Conservation (phyloP, 257 asterid genomes). For the Fraxinus pennsylvanica region DNA sequence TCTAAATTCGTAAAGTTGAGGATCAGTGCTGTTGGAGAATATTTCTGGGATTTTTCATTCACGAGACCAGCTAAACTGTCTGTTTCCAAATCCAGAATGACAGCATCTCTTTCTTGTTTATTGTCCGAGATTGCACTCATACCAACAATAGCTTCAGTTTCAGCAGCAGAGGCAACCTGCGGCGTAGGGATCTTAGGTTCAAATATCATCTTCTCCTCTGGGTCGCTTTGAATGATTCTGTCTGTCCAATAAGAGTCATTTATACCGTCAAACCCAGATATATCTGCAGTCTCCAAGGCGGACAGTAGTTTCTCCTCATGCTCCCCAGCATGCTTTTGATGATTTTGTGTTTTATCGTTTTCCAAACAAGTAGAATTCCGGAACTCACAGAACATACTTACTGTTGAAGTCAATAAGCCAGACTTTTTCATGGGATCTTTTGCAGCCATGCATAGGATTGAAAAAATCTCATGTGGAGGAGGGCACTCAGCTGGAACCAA, state of each 20-base stretch:
- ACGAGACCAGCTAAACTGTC: conserved; percentile 18
- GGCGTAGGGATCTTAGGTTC: conserved; percentile 27
- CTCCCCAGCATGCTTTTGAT: conserved; percentile 21
- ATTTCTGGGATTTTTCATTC: conserved; percentile 34
- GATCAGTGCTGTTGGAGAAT: conserved; percentile 55
- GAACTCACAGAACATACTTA: conserved; percentile 46
- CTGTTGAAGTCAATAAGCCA: conserved; percentile 28
- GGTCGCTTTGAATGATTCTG: conserved; percentile 43
- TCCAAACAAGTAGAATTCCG: conserved; percentile 45
- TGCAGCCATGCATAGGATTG: conserved; percentile 52
- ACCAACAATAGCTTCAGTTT: conserved; percentile 25
- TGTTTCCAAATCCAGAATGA: conserved; percentile 22
- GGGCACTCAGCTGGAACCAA: conserved; percentile 32
- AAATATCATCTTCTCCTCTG: conserved; percentile 39
- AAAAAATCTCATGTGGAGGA: conserved; percentile 49
- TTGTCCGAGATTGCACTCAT: conserved; percentile 24
- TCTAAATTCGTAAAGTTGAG: conserved; percentile 53
- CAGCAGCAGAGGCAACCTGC: conserved; percentile 23
- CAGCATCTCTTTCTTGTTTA: conserved; percentile 25
- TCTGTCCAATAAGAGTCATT: conserved; percentile 73
- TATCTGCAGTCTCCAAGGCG: conserved; percentile 28
- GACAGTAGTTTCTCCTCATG: conserved; percentile 19
- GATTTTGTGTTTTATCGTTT: conserved; percentile 10
- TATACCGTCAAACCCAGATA: conserved; percentile 35
- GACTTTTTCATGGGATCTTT: conserved; percentile 48